Conservation (phyloP, 2,329 filamentous ascomycete genomes). For the Aspergillus pseudotamarii region DNA sequence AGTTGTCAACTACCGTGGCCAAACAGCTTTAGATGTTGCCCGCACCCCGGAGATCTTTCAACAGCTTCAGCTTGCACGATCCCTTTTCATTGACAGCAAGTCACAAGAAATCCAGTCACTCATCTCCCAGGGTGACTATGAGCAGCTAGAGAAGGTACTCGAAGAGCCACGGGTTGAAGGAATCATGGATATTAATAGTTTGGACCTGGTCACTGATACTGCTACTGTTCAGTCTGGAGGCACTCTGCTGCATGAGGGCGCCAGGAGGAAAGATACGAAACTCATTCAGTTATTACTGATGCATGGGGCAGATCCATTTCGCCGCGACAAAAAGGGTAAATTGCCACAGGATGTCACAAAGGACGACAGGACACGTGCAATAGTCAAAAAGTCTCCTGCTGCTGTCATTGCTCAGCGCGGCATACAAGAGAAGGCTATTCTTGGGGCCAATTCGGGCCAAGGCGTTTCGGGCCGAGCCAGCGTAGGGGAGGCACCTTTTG, state of each 20-base stretch:
- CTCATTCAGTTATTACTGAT: constrained; percentile 88
- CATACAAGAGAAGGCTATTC: constrained; percentile 95
- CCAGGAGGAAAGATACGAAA: constrained; percentile 80
- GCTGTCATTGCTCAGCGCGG: constrained; percentile 91
- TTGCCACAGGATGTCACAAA: constrained; percentile 95
- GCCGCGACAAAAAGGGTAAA: constrained; percentile 91
- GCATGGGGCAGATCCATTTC: constrained; percentile 94
- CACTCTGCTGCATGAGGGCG: constrained; percentile 89
- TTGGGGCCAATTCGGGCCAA: constrained; percentile 69
- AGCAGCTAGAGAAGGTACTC: constrained; percentile 74
- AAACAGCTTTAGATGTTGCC: constrained; percentile 83
- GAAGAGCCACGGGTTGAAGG: constrained; percentile 85
- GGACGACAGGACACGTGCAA: constrained; percentile 83
- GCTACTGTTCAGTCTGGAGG: constrained; percentile 80
- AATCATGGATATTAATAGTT: constrained; percentile 87
- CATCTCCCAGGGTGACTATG: constrained; percentile 73
- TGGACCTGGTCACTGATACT: constrained; percentile 82
- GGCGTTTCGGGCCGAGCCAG: constrained; percentile 54
- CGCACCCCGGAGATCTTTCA: constrained; percentile 95
- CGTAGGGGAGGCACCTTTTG: constrained; percentile 56
- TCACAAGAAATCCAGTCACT: constrained; percentile 81
- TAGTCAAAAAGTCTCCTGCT: constrained; percentile 91
- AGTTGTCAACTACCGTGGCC: constrained; percentile 79
- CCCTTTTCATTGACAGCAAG: constrained; percentile 85
- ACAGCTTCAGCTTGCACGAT: constrained; percentile 85